Conservation (phyloP, 2,329 filamentous ascomycete species). For the Lasiodiplodia gonubiensis region DNA sequence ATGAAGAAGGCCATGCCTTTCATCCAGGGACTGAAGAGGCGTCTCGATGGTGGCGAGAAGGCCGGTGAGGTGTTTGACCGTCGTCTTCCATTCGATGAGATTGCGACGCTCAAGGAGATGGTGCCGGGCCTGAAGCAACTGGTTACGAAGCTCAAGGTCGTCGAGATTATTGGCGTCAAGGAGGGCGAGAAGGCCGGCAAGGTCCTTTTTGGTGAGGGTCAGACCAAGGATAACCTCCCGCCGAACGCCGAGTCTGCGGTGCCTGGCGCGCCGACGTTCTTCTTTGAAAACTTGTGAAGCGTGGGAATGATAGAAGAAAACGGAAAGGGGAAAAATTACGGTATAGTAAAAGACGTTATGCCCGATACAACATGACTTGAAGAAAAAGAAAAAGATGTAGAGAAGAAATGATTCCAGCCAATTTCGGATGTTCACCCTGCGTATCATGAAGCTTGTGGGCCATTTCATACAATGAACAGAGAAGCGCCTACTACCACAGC, state of each 20-base stretch:
- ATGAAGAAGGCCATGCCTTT: conserved; percentile 99
- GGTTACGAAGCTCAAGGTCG: conserved; percentile 68
- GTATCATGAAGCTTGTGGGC: not conserved
- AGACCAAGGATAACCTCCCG: conserved; percentile 63
- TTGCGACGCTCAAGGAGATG: conserved; percentile 76
- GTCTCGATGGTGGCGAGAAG: conserved; percentile 72
- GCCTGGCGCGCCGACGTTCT: conserved; percentile 80
- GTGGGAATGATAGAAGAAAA: not conserved
- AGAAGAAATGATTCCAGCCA: conserved; percentile 7
- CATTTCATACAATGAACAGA: not conserved
- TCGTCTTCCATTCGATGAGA: conserved; percentile 87
- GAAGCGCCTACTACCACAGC: not conserved
- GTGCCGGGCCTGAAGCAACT: conserved; percentile 78
- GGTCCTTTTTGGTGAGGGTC: conserved; percentile 62
- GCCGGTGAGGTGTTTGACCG: conserved; percentile 75
- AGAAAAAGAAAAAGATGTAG: conserved; percentile 5
- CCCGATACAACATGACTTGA: not conserved
- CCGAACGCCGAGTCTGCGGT: conserved; percentile 73
- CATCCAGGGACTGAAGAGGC: conserved; percentile 83
- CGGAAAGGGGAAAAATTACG: not conserved
- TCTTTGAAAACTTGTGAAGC: conserved; percentile 76
- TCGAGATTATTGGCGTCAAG: conserved; percentile 74
- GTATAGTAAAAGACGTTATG: not conserved
- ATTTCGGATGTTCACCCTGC: conserved; percentile 5
- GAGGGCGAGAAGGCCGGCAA: conserved; percentile 71